Conservation (phyloP, 169 alveolate genomes). For the Amoebophrya sp. region DNA sequence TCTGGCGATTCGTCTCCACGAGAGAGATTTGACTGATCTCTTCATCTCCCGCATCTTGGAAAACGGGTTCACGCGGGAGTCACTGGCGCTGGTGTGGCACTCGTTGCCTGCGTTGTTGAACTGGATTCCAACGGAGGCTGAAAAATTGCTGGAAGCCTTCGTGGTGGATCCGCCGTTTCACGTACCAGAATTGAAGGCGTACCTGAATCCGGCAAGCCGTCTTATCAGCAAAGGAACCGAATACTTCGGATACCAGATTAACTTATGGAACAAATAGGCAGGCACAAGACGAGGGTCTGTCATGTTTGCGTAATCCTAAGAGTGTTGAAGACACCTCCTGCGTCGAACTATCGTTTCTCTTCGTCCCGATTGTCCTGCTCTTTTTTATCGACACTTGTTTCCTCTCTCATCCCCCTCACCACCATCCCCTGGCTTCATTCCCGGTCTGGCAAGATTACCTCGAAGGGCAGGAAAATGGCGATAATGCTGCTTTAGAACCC, state of each 20-base stretch:
- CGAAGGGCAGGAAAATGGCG: background rate
- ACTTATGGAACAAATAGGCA: too few species aligned
- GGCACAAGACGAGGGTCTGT: too few species aligned
- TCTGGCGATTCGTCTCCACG: background rate
- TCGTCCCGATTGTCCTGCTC: too few species aligned
- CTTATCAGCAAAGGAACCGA: background rate
- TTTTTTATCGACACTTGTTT: too few species aligned
- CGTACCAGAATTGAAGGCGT: background rate
- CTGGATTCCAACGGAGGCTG: background rate
- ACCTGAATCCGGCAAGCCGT: background rate
- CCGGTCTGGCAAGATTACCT: too few species aligned
- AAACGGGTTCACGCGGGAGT: background rate
- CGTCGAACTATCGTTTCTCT: too few species aligned
- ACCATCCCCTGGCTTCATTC: too few species aligned
- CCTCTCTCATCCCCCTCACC: too few species aligned
- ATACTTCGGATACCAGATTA: background rate
- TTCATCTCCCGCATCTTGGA: background rate
- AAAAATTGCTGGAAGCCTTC: background rate
- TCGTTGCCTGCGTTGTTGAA: background rate
- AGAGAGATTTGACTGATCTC: background rate
- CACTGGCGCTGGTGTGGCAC: background rate
- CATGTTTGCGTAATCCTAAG: too few species aligned
- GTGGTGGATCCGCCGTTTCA: background rate
- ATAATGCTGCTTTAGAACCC: background rate
- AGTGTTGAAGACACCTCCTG: too few species aligned